phyloP scores from a whole-genome alignment of 495 filamentous ascomycete genomes.

The Neurospora intermedia region DNA sequence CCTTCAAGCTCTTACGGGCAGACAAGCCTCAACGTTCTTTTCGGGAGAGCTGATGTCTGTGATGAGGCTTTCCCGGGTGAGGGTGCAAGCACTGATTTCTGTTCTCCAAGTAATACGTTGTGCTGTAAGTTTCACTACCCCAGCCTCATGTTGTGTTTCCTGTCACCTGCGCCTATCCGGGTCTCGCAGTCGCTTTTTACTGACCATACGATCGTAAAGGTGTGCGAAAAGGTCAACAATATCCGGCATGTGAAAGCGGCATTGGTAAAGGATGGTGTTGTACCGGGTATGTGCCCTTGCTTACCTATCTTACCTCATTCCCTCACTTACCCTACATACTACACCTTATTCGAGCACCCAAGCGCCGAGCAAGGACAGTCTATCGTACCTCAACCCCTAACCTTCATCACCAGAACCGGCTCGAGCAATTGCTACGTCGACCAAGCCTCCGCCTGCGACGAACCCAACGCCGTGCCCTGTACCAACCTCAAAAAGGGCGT shows the following conservation, averaged over 20 bases:
- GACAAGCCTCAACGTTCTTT: neutral
- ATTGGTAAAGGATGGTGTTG: constrained; percentile 7
- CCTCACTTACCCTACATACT: neutral
- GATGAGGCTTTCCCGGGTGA: neutral
- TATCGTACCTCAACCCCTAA: neutral
- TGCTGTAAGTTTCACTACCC: neutral
- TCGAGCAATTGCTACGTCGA: constrained; percentile 2
- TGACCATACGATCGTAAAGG: neutral
- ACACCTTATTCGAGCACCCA: too few species aligned
- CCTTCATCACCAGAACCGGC: neutral
- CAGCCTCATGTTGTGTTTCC: neutral
- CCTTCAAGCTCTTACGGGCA: neutral
- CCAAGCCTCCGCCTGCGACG: constrained; percentile 3
- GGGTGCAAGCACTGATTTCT: neutral
- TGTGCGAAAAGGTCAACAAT: neutral
- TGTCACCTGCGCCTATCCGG: neutral
- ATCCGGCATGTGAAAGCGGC: constrained; percentile 3
- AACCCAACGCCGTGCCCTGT: constrained; percentile 1
- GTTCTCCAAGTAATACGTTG: neutral
- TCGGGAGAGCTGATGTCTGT: neutral
- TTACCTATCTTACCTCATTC: neutral
- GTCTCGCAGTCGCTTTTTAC: neutral
- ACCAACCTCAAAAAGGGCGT: constrained; percentile 5
- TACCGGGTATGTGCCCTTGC: neutral
- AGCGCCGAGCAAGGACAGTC: too few species aligned